phyloP scores from a whole-genome alignment of 352 stramenopile species.

The Pythium plurisporium region DNA sequence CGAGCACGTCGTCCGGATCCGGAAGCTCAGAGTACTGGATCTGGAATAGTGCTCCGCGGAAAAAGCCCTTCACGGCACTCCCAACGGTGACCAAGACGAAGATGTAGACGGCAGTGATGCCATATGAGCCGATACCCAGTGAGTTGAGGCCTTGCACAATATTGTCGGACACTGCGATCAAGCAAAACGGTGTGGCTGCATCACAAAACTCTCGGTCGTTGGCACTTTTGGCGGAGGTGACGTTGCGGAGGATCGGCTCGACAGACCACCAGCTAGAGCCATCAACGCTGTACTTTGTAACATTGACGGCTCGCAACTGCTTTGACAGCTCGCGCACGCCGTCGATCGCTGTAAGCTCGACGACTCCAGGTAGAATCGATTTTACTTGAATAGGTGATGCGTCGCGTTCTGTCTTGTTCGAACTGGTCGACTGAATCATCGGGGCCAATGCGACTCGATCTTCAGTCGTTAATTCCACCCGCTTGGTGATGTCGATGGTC shows the following conservation, averaged over 20 bases:
- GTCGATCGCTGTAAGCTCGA: conserved; percentile 70
- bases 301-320: conserved; percentile 41
- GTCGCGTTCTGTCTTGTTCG: conserved; percentile 17
- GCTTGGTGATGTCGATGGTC: conserved; percentile 51
- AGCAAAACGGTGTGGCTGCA: conserved; percentile 50
- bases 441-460: conserved; percentile 63
- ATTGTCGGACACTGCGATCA: conserved; percentile 83
- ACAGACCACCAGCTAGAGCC: conserved; percentile 70
- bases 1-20: conserved; percentile 76
- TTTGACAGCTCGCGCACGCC: conserved; percentile 56
- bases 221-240: neutral
- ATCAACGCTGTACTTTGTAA: conserved; percentile 55
- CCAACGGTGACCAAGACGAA: conserved; percentile 87
- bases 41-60: conserved; percentile 72
- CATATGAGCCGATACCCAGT: conserved; percentile 79
- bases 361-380: conserved; percentile 46
- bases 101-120: conserved; percentile 80
- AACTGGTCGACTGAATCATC: conserved; percentile 58
- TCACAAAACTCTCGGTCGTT: conserved; percentile 46
- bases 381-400: conserved; percentile 40
- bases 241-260: conserved; percentile 29
- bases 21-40: conserved; percentile 83
- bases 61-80: conserved; percentile 77
- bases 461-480: conserved; percentile 35
- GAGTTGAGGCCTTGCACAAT: conserved; percentile 79